Conservation (phyloP, 2,329 filamentous ascomycete species). For the Claviceps monticola region DNA sequence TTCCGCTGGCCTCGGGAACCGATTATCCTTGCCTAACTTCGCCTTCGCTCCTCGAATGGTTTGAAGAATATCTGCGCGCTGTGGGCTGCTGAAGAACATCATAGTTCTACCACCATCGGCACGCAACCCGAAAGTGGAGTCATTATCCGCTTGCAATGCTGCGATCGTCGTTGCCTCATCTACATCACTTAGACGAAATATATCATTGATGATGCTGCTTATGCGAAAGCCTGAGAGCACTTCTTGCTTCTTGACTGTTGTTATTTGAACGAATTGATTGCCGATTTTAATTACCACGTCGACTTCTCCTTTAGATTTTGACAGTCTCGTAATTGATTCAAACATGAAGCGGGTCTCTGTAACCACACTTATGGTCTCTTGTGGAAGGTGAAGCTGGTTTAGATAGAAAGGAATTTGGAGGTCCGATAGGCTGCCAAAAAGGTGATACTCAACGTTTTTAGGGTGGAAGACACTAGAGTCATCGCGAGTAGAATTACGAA, state of each 20-base stretch:
- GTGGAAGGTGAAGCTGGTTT: slow-evolving; percentile 51
- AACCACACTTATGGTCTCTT: slow-evolving; percentile 56
- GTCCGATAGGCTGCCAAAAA: slow-evolving; percentile 52
- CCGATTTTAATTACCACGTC: slow-evolving; percentile 57
- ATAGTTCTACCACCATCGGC: slow-evolving; percentile 57
- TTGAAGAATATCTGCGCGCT: slow-evolving; percentile 48
- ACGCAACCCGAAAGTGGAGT: slow-evolving; percentile 51
- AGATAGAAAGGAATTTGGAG: slow-evolving; percentile 54
- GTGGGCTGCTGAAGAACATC: slow-evolving; percentile 57
- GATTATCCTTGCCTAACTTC: slow-evolving; percentile 49
- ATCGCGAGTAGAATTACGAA: slow-evolving; percentile 47
- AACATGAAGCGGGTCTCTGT: slow-evolving; percentile 53
- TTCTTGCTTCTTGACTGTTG: slow-evolving; percentile 55
- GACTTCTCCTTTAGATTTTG: slow-evolving; percentile 56
- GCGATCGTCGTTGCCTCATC: slow-evolving; percentile 45
- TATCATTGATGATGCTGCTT: slow-evolving; percentile 53
- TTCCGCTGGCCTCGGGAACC: slow-evolving; percentile 47
- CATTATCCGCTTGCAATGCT: slow-evolving; percentile 49
- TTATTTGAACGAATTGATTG: slow-evolving; percentile 56
- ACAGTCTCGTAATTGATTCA: slow-evolving; percentile 49
- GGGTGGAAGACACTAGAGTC: slow-evolving; percentile 48
- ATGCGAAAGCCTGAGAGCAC: slow-evolving; percentile 48
- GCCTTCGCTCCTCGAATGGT: slow-evolving; percentile 48
- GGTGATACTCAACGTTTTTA: slow-evolving; percentile 49
- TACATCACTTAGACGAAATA: slow-evolving; percentile 53